phyloP scores from a whole-genome alignment of 2,329 filamentous ascomycete genomes.

The Alternaria arborescens region DNA sequence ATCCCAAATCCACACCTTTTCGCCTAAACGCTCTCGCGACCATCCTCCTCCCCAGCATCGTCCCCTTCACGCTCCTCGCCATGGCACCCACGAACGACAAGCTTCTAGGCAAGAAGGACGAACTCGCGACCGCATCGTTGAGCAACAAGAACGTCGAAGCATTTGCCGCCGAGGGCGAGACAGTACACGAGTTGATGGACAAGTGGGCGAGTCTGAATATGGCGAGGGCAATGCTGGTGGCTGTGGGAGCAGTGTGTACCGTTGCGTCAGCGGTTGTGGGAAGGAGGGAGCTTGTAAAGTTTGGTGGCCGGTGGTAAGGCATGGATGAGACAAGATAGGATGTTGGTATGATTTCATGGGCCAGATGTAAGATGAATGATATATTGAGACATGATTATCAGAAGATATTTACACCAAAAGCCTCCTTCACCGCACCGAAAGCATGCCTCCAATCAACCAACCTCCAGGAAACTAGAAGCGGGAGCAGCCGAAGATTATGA shows the following conservation, averaged over 20 bases:
- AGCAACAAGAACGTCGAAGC: slow-evolving; percentile 50
- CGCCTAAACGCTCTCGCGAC: slow-evolving; percentile 60
- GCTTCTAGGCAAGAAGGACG: slow-evolving; percentile 56
- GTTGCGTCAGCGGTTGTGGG: slow-evolving; percentile 36
- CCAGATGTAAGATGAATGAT: too few relatives aligned
- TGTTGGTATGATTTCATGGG: not conserved
- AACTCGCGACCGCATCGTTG: slow-evolving; percentile 49
- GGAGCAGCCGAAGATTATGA: too few relatives aligned
- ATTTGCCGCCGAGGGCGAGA: slow-evolving; percentile 54
- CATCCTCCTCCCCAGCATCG: slow-evolving; percentile 55
- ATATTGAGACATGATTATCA: too few relatives aligned
- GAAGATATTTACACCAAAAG: not conserved
- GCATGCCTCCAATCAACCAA: too few relatives aligned
- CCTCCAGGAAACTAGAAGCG: too few relatives aligned
- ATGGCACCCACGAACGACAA: slow-evolving; percentile 60
- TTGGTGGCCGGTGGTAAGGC: slow-evolving; percentile 29
- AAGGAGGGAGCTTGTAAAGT: slow-evolving; percentile 35
- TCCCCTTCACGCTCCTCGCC: slow-evolving; percentile 62
- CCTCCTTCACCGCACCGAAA: too few relatives aligned
- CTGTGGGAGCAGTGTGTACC: slow-evolving; percentile 35
- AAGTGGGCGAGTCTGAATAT: slow-evolving; percentile 65
- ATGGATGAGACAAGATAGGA: slow-evolving; percentile 17
- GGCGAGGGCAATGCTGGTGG: slow-evolving; percentile 51
- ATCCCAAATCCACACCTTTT: slow-evolving; percentile 44
- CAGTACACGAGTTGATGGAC: slow-evolving; percentile 62